phyloP scores from a whole-genome alignment of 2,329 filamentous ascomycete genomes.

The Botryotinia globosa region DNA sequence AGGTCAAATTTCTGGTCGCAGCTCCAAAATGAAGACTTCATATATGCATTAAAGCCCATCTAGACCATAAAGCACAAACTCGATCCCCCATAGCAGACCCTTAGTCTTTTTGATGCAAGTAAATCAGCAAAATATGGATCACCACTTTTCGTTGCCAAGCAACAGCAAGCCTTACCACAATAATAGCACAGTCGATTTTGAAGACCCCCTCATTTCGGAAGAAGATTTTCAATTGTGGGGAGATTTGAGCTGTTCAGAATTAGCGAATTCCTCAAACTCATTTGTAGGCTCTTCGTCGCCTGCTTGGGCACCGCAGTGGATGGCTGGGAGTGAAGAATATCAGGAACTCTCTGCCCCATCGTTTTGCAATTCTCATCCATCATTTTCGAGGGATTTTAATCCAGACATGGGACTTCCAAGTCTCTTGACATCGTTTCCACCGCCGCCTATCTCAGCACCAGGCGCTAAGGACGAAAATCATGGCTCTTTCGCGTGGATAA shows the following conservation, averaged over 20 bases:
- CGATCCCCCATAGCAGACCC: background rate
- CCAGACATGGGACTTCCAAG: background rate
- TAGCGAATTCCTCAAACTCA: background rate
- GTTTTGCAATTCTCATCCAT: background rate
- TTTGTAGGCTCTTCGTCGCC: background rate
- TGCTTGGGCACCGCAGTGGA: background rate
- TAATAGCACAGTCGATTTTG: background rate
- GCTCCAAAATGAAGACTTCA: background rate
- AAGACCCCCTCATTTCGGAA: background rate
- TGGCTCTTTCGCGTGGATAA: background rate
- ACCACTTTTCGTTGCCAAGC: background rate
- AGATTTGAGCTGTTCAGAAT: background rate
- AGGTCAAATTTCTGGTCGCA: background rate
- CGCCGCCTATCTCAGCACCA: background rate
- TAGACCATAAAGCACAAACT: background rate
- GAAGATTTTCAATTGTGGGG: background rate
- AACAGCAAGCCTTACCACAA: background rate
- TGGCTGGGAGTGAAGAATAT: background rate
- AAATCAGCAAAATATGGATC: background rate
- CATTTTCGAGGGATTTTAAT: background rate
- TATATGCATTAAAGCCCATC: background rate
- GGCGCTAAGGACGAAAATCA: background rate
- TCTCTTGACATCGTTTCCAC: background rate
- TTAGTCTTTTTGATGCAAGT: background rate
- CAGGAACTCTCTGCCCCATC: background rate